phyloP scores from a whole-genome alignment of 768 basidiomycete genomes.

The Gloeopeniophorella convolvens region DNA sequence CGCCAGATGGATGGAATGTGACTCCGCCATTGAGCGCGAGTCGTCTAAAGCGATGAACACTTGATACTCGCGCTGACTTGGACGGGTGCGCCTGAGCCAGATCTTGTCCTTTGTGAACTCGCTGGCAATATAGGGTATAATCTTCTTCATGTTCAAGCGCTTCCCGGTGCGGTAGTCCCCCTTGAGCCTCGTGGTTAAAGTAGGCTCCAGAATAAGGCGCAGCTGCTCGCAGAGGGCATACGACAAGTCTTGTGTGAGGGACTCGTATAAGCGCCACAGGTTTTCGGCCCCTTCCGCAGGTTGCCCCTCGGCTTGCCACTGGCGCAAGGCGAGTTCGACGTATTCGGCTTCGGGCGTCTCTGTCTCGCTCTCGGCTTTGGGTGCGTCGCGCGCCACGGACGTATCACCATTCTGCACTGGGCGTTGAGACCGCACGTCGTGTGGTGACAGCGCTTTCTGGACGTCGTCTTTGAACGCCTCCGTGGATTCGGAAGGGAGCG shows the following conservation, averaged over 20 bases:
- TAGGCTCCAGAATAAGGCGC: constrained; percentile 93
- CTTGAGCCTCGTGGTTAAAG: constrained; percentile 85
- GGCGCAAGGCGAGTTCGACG: constrained; percentile 47
- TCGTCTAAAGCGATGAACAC: constrained; percentile 92
- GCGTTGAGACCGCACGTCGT: constrained; percentile 21
- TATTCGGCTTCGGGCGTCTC: constrained; percentile 25
- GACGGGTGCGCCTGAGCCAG: constrained; percentile 92
- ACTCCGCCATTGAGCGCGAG: constrained; percentile 94
- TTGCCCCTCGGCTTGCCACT: constrained; percentile 58
- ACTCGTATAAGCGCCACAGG: constrained; percentile 90
- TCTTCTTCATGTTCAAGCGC: constrained; percentile 97
- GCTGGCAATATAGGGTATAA: constrained; percentile 95
- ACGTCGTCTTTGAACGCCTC: constrained; percentile 27
- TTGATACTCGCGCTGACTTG: constrained; percentile 93
- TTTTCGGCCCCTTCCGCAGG: constrained; percentile 52
- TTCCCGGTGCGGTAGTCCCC: constrained; percentile 98
- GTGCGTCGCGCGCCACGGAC: not conserved
- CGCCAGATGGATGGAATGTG: constrained; percentile 86
- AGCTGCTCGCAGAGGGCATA: constrained; percentile 93
- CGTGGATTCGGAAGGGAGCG: constrained; percentile 27
- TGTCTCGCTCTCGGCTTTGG: constrained; percentile 25
- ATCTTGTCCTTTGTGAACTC: constrained; percentile 99
- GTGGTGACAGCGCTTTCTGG: constrained; percentile 44
- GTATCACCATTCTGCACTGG: constrained; percentile 22
- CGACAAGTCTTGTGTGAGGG: constrained; percentile 85